Conservation (phyloP, 495 filamentous ascomycete genomes). For the Aspergillus haitiensis region DNA sequence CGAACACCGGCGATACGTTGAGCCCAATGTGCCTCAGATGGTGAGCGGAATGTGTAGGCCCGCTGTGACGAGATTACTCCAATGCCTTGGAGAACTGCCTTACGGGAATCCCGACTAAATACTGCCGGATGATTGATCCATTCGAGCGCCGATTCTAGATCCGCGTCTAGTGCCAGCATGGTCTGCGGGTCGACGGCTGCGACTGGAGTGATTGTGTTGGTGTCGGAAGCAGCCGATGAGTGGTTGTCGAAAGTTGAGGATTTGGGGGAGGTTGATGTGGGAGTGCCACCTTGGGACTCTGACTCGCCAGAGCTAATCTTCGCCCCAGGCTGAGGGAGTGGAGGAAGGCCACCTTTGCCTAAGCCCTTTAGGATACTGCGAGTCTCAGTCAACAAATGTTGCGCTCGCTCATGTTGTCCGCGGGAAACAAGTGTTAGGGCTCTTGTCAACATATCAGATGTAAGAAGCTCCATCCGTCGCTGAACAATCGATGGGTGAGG, state of each 20-base stretch:
- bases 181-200: constrained; percentile 75
- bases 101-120: constrained; percentile 91
- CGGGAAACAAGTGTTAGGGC: constrained; percentile 88
- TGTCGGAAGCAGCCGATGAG: constrained; percentile 43
- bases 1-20: constrained; percentile 75
- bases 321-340: constrained; percentile 63
- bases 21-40: constrained; percentile 83
- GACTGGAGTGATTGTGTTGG: constrained; percentile 61
- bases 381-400: constrained; percentile 89
- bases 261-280: constrained; percentile 42
- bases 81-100: constrained; percentile 94
- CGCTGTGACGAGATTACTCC: constrained; percentile 94
- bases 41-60: constrained; percentile 89
- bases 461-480: constrained; percentile 94
- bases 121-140: constrained; percentile 98
- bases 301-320: constrained; percentile 40
- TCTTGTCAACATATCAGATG: constrained; percentile 95
- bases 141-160: constrained; percentile 90
- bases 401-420: constrained; percentile 88
- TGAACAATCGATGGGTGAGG: constrained; percentile 96
- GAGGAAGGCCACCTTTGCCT: constrained; percentile 91
- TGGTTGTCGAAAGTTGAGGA: constrained; percentile 48
- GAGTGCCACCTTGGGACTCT: constrained; percentile 40
- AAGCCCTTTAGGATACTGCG: constrained; percentile 93
- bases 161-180: constrained; percentile 83